These are phyloP conservation scores for Magnusiomyces suaveolens DNA, from an alignment of 1,139 yeast species.

Conservation along the genomic window DNA sequence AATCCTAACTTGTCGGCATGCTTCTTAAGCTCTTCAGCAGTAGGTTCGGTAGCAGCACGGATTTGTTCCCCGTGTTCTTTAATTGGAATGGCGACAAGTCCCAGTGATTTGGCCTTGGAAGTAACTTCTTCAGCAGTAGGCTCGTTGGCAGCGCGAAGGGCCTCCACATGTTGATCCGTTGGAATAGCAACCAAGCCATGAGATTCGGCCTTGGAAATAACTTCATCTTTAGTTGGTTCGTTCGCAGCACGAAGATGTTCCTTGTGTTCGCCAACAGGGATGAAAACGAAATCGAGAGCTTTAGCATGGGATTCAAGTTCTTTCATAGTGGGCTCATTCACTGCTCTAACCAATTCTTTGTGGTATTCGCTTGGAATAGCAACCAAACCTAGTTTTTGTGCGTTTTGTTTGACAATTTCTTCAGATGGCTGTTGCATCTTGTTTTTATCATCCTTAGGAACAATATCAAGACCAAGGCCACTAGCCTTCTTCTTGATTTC, in stretches of 20 bases:
- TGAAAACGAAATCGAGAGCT: slow-evolving; percentile 18
- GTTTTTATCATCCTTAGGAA: slow-evolving; percentile 23
- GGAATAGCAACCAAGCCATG: slow-evolving; percentile 15
- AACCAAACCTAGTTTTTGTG: slow-evolving; percentile 22
- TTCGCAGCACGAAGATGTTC: slow-evolving; percentile 4
- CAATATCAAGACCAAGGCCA: slow-evolving; percentile 24
- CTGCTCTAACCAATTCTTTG: slow-evolving; percentile 9
- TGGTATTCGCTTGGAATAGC: slow-evolving; percentile 20
- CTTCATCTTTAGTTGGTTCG: slow-evolving; percentile 8
- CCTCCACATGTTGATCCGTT: slow-evolving; percentile 7
- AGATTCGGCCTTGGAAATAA: slow-evolving; percentile 15
- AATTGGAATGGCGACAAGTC: slow-evolving; percentile 15
- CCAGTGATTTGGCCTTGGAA: slow-evolving; percentile 21
- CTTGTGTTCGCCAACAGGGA: slow-evolving; percentile 31
- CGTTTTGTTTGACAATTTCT: slow-evolving; percentile 28
- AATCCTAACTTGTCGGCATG: too few species aligned
- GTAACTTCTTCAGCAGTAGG: slow-evolving; percentile 16
- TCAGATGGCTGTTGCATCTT: slow-evolving; percentile 14
- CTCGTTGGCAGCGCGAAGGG: slow-evolving; percentile 11
- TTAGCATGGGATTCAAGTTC: slow-evolving; percentile 12
- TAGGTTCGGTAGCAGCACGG: slow-evolving; percentile 14
- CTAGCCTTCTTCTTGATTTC: slow-evolving; percentile 29
- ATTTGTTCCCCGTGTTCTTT: slow-evolving; percentile 8
- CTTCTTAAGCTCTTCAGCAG: slow-evolving; percentile 24
- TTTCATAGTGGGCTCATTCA: slow-evolving; percentile 10